Evolutionary conservation across 805 yeast genomes (phyloP), one percentile per base, ranked within the genome.

Genomic region (Yamadazyma scolyti): DNA sequence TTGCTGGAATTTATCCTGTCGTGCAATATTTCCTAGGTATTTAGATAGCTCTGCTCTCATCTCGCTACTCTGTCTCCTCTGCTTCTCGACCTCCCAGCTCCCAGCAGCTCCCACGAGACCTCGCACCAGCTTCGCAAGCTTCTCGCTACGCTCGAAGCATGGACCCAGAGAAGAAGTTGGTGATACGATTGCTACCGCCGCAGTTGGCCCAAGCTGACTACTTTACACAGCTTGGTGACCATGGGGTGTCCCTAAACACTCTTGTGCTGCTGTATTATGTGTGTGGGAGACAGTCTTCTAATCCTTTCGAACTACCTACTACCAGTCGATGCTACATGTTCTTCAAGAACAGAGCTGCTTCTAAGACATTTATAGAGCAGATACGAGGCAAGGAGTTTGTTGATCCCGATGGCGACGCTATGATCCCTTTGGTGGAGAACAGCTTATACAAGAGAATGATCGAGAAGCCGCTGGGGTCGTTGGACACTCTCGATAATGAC

Each of bases 161-260:
- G n/a, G n/a, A n/a, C n/a, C n/a, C n/a, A n/a, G n/a, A n/a, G n/a
- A n/a, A n/a, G n/a, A n/a, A n/a, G n/a, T n/a, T n/a, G n/a, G n/a
- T n/a, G 0, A 48, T 71, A 2, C 56, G 78, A 31, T 45, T 63
- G 6, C 47, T 73, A 9, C 78, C 78, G 2, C 73, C 77, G 2
- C 38, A 44, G 12, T 41, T 68, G 11, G 27, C 37, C 1, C 49
- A 54, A 14, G 44, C 39, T 1, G 50, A 46, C 5, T 66, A 69
- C 25, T 49, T 47, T 25, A 39, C 37, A 10, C 43, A 40, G 9
- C 32, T 54, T 9, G 21, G 27, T 6, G 21, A 25, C 5, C 30
- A n/a, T n/a, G n/a, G n/a, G n/a, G n/a, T n/a, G n/a, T n/a, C n/a
- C n/a, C n/a, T n/a, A n/a, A n/a, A n/a, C n/a, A n/a, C n/a, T n/a